Conservation (phyloP, 78 protist genomes). For the Dictyostelium firmibasis region DNA sequence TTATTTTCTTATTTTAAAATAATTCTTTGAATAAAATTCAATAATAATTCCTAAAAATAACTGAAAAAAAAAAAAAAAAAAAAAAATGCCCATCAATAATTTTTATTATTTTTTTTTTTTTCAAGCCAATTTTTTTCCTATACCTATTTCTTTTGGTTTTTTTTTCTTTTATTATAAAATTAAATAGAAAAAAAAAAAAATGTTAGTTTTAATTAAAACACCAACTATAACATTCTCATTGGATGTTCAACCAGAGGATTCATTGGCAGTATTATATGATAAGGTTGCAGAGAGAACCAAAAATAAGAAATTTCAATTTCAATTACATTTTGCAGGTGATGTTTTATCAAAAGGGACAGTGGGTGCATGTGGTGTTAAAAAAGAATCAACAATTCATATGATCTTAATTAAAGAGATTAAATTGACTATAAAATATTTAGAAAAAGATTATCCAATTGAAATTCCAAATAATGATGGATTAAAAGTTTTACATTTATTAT, state of each 20-base stretch:
- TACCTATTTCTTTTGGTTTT: not conserved
- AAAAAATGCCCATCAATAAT: too few species aligned
- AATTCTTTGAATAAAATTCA: not conserved
- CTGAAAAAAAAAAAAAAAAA: not conserved
- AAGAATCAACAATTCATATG: conserved; percentile 59
- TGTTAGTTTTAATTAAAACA: conserved; percentile 72
- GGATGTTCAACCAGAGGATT: conserved; percentile 36
- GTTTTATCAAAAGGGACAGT: conserved; percentile 26
- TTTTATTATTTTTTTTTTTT: too few species aligned
- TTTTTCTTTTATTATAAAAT: not conserved
- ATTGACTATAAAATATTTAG: not conserved
- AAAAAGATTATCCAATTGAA: conserved; percentile 30
- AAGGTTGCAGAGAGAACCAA: conserved; percentile 69
- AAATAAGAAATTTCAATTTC: conserved; percentile 42
- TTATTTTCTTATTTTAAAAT: not conserved
- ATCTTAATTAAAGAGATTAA: conserved; percentile 50
- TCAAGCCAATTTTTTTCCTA: not conserved
- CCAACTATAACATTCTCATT: conserved; percentile 71
- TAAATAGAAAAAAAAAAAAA: not conserved
- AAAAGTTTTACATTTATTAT: not conserved
- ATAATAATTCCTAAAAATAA: too few species aligned
- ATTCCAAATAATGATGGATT: conserved; percentile 71
- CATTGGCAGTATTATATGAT: not conserved
- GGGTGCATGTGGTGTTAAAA: conserved; percentile 33
- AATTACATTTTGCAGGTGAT: conserved; percentile 58